A percentile compares a stretch with the other conserved stretches of the same genome.
Conservation (phyloP, 2,329 filamentous ascomycete species). For the Corinectria fuckeliana region DNA sequence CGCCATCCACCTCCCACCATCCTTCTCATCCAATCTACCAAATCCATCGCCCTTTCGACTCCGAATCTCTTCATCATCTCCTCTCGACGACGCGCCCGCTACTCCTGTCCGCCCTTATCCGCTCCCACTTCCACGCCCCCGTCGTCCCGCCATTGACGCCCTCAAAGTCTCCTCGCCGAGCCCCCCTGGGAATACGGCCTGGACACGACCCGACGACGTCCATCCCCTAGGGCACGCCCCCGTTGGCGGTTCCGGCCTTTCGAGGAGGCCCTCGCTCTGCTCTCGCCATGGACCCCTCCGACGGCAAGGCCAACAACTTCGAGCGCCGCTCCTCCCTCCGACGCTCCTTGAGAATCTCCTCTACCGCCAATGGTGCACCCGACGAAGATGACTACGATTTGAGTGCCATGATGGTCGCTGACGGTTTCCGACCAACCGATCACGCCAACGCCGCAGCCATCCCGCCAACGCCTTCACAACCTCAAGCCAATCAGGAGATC, state of each 20-base stretch:
- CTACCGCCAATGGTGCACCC: slow-evolving; percentile 35
- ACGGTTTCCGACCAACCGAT: slow-evolving; percentile 56
- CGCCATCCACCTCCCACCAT: neutral
- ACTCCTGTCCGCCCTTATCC: neutral
- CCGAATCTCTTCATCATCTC: slow-evolving; percentile 9
- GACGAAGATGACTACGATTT: slow-evolving; percentile 57
- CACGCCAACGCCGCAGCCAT: slow-evolving; percentile 17
- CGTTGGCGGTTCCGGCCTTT: slow-evolving; percentile 34
- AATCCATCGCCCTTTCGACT: neutral
- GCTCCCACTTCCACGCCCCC: neutral
- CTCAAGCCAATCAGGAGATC: slow-evolving; percentile 16
- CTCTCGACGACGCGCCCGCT: slow-evolving; percentile 1
- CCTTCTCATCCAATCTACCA: neutral
- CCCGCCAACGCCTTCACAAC: slow-evolving; percentile 25
- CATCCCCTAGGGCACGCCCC: slow-evolving; percentile 32
- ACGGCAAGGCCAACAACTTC: slow-evolving; percentile 47
- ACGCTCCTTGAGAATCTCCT: slow-evolving; percentile 50
- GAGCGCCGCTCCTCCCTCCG: slow-evolving; percentile 53
- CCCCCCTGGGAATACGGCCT: slow-evolving; percentile 24
- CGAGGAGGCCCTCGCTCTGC: slow-evolving; percentile 28
- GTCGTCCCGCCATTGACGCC: slow-evolving; percentile 11
- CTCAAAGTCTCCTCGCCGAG: slow-evolving; percentile 20
- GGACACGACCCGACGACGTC: slow-evolving; percentile 22
- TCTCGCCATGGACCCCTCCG: slow-evolving; percentile 49
- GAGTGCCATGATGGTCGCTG: slow-evolving; percentile 58